Evolutionary conservation across 2,329 filamentous ascomycete species (phyloP), one percentile per base, ranked within the genome.

Genomic region (Bipolaris cookei): DNA sequence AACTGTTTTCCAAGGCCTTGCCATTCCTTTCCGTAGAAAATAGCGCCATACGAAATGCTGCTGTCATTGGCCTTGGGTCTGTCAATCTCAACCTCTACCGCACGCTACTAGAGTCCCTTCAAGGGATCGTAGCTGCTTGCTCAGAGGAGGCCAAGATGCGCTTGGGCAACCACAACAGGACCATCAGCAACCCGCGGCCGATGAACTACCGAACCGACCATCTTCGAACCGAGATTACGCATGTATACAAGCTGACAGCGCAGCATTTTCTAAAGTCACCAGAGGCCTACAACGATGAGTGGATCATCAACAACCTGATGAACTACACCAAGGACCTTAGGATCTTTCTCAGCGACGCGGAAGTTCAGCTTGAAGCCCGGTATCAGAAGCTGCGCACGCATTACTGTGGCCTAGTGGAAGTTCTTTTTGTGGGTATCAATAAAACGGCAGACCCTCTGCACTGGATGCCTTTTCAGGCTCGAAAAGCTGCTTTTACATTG

Each of bases 381-480:
- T 97, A 96, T 65, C 92, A 97, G 69, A 94, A 91, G 66, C 81
- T 99, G 30, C 86, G 95, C 41, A 91, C 91, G 2, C 92, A 98
- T 72, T 99, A 96, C 74, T 99, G 96, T 73, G 93, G 94, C 0
- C 80, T 99, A 38, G 89, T 97, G 77, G 94, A 99, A 72, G 91
- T 93, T 57, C 81, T 99, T 0, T 99, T 97, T 64, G 91, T 96
- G 66, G 92, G 91, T 5, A 92, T 97, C 67, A 95, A 94, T 66
- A 86, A 88, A 49, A 92, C 92, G 0, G 88, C 88, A 59, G 91
- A 97, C 58, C 90, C 92, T 1, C 89, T 91, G 4, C 86, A 92
- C 30, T 99, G 95, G 94, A 95, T 99, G 86, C 93, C 95, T 0
- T 99, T 99, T 70, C 95, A 99, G 74, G 91, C 93, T 11, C 85